phyloP scores from a whole-genome alignment of 352 stramenopile species.

The Phytophthora uliginosa region DNA sequence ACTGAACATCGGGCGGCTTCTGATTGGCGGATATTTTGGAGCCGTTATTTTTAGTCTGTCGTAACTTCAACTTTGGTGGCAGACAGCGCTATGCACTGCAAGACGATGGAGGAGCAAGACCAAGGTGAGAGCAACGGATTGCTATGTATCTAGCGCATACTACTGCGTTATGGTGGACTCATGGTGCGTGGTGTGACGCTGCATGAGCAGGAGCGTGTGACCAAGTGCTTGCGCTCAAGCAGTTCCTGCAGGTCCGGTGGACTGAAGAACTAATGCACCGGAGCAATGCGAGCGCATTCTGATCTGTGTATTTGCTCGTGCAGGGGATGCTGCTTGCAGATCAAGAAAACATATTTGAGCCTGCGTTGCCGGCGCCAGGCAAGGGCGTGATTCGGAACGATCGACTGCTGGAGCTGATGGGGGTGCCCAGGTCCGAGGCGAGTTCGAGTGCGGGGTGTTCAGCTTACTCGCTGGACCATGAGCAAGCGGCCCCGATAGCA shows the following conservation, averaged over 20 bases:
- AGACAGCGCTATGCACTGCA: not conserved
- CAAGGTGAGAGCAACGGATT: conserved; percentile 7
- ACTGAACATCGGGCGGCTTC: conserved; percentile 10
- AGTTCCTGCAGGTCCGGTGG: conserved; percentile 32
- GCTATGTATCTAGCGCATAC: not conserved
- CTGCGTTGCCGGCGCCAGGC: not conserved
- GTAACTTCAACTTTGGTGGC: conserved; percentile 31
- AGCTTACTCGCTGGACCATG: conserved; percentile 23
- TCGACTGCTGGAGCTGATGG: conserved; percentile 28
- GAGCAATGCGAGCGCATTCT: not conserved
- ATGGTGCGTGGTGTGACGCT: not conserved
- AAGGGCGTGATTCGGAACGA: conserved; percentile 31
- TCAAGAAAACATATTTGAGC: conserved; percentile 2
- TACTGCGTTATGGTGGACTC: not conserved
- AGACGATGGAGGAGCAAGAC: conserved; percentile 22
- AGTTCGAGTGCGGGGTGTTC: conserved; percentile 21
- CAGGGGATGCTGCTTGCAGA: conserved; percentile 26
- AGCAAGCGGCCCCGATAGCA: conserved; percentile 15
- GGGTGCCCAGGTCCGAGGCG: conserved; percentile 20
- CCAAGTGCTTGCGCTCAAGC: conserved; percentile 68
- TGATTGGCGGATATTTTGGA: conserved; percentile 35
- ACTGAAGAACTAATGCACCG: not conserved
- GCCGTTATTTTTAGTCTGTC: conserved; percentile 29
- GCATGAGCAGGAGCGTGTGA: conserved; percentile 51
- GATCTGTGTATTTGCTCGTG: not conserved